Base-by-base conservation (phyloP, 306 rosid genomes). In the Medicago arabica region DNA sequence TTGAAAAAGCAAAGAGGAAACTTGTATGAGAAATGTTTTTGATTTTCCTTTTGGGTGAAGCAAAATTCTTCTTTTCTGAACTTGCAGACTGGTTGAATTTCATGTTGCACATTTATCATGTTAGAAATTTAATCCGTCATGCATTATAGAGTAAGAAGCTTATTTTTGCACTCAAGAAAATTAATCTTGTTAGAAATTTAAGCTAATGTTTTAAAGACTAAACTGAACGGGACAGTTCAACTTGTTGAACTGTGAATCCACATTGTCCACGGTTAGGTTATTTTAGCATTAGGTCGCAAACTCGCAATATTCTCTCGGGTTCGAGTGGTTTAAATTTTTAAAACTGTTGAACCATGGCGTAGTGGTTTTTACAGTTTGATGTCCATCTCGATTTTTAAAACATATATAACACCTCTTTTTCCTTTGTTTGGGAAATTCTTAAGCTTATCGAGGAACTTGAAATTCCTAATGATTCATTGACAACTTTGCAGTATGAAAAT, bases 31-130 rank as follows among this genome's bases (percentile, higher is more conserved):
- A 53, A 58, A n/a, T 31, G 25, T 43, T 38, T 44, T 46, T 74
- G 57, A 44, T 47, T 74, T 74, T 67, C 75, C 83, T 74, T 80
- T 58, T 46, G 64, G 47, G 50, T 66, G 76, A 74, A 67, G 75
- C 7, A 13, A 67, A 72, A 63, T 25, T 18, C 57, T 40, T 55
- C 38, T 46, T 31, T 80, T 65, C 15, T 43, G 75, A 73, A 55
- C 75, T 80, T 65, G 69, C 65, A 58, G 43, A 18, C 12, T 55
- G 44, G 21, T 67, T 80, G 75, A 44, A 80, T 44, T 46, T 46
- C 44, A 21, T 36, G 34, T 25, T 60, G 53, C 72, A 44, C 36
- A 71, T 15, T 10, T 9, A 17, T 53, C 66, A 49, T 54, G 69
- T 57, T n/a, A 15, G 8, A 43, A 23, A 54, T 64, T 72, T 18